These are phyloP conservation scores for Xylaria sp. DNA, from an alignment of 2,329 filamentous ascomycete genomes.

Conservation along the genomic window DNA sequence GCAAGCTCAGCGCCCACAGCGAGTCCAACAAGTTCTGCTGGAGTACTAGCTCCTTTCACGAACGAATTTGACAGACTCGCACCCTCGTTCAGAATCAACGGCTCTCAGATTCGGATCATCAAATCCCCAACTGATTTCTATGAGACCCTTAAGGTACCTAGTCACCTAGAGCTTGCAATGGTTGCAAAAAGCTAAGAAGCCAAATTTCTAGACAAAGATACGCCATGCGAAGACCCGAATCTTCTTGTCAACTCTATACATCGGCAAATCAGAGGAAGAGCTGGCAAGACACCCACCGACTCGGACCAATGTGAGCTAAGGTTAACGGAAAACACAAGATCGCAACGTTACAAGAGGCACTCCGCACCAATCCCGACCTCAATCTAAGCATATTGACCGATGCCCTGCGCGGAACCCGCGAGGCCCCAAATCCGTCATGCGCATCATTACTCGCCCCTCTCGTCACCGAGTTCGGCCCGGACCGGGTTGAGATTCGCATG, in stretches of 20 bases:
- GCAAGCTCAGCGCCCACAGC: slow-evolving; percentile 43
- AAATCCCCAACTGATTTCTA: slow-evolving; percentile 90
- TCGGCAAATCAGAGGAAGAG: slow-evolving; percentile 92
- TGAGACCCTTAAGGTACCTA: slow-evolving; percentile 80
- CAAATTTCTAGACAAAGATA: slow-evolving; percentile 74
- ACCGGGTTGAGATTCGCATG: slow-evolving; percentile 93
- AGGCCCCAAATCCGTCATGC: slow-evolving; percentile 85
- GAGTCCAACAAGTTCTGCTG: slow-evolving; percentile 50
- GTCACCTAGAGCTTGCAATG: slow-evolving; percentile 22
- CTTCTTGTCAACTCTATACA: slow-evolving; percentile 96
- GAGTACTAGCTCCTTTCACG: slow-evolving; percentile 65
- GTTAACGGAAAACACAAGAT: slow-evolving; percentile 63
- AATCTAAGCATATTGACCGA: slow-evolving; percentile 92
- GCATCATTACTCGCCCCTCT: slow-evolving; percentile 88
- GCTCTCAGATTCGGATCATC: slow-evolving; percentile 83
- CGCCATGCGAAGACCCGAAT: slow-evolving; percentile 79
- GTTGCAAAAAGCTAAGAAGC: slow-evolving; percentile 7
- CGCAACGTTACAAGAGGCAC: slow-evolving; percentile 77
- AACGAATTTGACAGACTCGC: slow-evolving; percentile 87
- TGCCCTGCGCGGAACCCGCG: slow-evolving; percentile 88
- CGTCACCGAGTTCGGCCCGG: slow-evolving; percentile 83
- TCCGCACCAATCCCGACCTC: slow-evolving; percentile 78
- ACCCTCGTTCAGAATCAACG: slow-evolving; percentile 87
- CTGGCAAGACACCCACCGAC: slow-evolving; percentile 62
- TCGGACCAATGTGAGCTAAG: slow-evolving; percentile 17